A percentile compares a stretch with the other conserved stretches of the same genome.
These are phyloP conservation scores for Kodamaea nitidulidarum DNA, from an alignment of 805 yeast species.

Conservation along the genomic window DNA sequence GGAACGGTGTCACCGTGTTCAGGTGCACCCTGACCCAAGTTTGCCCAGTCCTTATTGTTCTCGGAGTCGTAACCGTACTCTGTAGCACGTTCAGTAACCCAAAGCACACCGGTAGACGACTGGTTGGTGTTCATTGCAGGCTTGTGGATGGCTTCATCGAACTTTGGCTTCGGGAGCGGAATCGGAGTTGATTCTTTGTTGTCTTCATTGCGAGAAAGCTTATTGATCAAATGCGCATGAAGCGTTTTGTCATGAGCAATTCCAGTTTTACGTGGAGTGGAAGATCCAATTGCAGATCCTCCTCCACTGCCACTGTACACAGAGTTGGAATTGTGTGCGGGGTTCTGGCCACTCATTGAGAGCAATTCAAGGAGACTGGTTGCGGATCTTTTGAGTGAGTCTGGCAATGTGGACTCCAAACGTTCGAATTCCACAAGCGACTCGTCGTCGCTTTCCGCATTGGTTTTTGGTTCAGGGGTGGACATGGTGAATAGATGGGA, in stretches of 20 bases:
- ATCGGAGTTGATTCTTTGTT: conserved; percentile 44
- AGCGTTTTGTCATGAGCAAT: conserved; percentile 9
- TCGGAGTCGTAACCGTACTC: conserved; percentile 50
- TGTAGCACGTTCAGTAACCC: conserved; percentile 60
- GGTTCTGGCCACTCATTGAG: conserved; percentile 7
- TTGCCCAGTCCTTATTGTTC: conserved; percentile 46
- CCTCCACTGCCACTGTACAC: conserved; percentile 8
- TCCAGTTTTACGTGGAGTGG: conserved; percentile 17
- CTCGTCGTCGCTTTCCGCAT: conserved; percentile 19
- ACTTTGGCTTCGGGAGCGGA: conserved; percentile 47
- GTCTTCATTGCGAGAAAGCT: conserved; percentile 29
- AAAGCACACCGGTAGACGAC: conserved; percentile 59
- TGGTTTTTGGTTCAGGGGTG: conserved; percentile 6
- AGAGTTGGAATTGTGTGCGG: conserved; percentile 6
- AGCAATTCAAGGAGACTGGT: conserved; percentile 36
- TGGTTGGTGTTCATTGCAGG: conserved; percentile 59
- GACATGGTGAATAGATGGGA: conserved; percentile 1
- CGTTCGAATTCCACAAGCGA: conserved; percentile 36
- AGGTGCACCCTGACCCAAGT: conserved; percentile 63
- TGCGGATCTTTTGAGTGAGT: conserved; percentile 34
- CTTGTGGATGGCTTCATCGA: conserved; percentile 42
- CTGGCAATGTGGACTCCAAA: conserved; percentile 41
- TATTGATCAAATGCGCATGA: conserved; percentile 23
- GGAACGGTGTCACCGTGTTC: conserved; percentile 57
- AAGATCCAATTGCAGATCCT: conserved; percentile 10